A percentile compares a stretch with the other conserved stretches of the same genome.
phyloP scores from a whole-genome alignment of 805 yeast species.

The Candida qinlingensis region DNA sequence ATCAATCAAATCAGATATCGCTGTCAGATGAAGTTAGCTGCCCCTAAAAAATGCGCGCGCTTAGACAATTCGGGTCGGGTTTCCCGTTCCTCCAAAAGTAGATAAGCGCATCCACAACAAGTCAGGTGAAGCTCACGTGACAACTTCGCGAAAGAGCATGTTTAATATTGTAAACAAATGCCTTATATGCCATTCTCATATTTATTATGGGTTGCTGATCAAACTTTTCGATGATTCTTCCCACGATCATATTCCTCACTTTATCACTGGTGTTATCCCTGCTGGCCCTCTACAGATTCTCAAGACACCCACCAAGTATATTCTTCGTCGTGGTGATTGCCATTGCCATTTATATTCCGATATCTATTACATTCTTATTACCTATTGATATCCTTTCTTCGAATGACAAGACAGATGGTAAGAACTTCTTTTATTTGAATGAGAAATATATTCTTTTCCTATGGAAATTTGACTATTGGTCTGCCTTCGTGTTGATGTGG shows the following conservation, averaged over 20 bases:
- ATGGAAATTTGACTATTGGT: constrained; percentile 80
- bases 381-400: constrained; percentile 69
- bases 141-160: too few relatives aligned
- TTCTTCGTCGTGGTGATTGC: constrained; percentile 25
- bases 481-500: constrained; percentile 79
- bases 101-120: too few relatives aligned
- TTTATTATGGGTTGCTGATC: too few relatives aligned
- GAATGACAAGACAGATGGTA: constrained; percentile 25
- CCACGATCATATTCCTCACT: constrained; percentile 17
- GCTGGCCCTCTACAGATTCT: constrained; percentile 18
- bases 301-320: constrained; percentile 18
- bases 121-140: too few relatives aligned
- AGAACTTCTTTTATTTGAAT: constrained; percentile 38
- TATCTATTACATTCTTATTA: constrained; percentile 64
- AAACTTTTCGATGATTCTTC: constrained; percentile 4
- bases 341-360: constrained; percentile 65
- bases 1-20: too few relatives aligned
- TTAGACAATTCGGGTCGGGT: too few relatives aligned
- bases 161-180: too few relatives aligned
- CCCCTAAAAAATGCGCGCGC: too few relatives aligned
- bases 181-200: too few relatives aligned
- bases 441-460: constrained; percentile 45
- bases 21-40: too few relatives aligned
- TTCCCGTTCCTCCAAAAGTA: too few relatives aligned
- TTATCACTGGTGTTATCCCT: constrained; percentile 18